A percentile compares a stretch with the other conserved stretches of the same genome.
These are phyloP conservation scores for Zoysia japonica DNA, from an alignment of 176 grass and related monocot species.

Conservation along the genomic window DNA sequence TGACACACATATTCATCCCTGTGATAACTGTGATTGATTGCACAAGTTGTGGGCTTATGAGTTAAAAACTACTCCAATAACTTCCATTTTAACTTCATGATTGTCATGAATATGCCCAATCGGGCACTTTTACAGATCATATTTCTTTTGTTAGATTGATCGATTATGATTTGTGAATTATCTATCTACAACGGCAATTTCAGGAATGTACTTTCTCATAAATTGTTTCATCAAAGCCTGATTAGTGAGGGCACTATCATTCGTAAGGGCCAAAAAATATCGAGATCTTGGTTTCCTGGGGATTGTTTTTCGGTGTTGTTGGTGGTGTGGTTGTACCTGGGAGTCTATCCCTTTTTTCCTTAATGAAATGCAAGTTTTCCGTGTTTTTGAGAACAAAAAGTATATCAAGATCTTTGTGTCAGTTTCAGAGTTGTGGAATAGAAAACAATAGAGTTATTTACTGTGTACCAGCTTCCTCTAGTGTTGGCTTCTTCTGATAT, in stretches of 20 bases:
- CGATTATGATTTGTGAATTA: background rate
- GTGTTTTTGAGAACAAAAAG: background rate
- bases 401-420: background rate
- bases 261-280: background rate
- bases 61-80: background rate
- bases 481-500: background rate
- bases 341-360: no score
- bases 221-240: background rate
- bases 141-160: background rate
- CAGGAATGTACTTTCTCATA: background rate
- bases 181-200: background rate
- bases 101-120: background rate
- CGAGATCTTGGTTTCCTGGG: no score
- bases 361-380: no score
- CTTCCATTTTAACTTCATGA: background rate
- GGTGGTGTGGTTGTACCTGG: no score
- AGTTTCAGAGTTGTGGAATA: background rate
- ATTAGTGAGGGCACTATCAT: background rate
- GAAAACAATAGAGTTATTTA: background rate
- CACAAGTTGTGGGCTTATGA: background rate
- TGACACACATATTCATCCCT: background rate
- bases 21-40: conserved; percentile 1
- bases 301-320: no score
- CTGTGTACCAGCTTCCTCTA: background rate
- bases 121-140: background rate